Evolutionary conservation across 2,329 filamentous ascomycete genomes (phyloP), one percentile per base, ranked within the genome.

Genomic region (Cryphonectria radicalis): DNA sequence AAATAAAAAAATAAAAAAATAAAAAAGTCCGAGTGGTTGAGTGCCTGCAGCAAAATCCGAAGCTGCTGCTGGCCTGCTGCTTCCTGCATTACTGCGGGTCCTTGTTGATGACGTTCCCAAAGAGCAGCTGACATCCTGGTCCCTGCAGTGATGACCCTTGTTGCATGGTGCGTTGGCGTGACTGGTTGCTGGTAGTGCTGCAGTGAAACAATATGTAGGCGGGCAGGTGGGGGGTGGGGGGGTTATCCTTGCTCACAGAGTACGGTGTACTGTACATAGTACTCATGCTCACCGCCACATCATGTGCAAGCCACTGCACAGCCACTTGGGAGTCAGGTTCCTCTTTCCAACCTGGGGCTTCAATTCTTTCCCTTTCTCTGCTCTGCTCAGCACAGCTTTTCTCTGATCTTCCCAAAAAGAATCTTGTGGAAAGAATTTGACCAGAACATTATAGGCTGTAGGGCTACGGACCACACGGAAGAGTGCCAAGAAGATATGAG

Each of bases 71-170:
- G 37, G 10, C 37, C 10, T 40, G 37, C 37, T 37, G 32, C 59
- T 62, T 62, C 59, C 59, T 62, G 59, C 59, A 62, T 22, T 40
- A 35, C n/a, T 62, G 59, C 59, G 59, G 59, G 59, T 62, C 59
- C 55, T 32, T 19, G 11, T 19, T 35, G 59, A 62, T 62, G 59
- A 62, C 59, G 59, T 62, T 40, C 17, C 17, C 70, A 53, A n/a
- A 50, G 46, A 55, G 37, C 40, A 53, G 32, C 22, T 53, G 25
- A 22, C 60, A 42, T 42, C 42, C 53, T 25, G 7, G 32, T n/a
- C 66, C 28, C 43, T n/a, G 46, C 62, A 59, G 25, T 25, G 46
- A 25, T 35, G 11, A 37, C n/a, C 46, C 35, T 40, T 59, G 65
- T 46, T 25, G 32, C 53, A 57, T 25, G 37, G 32, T 19, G 50